Percentiles rank a stretch among this genome's conserved stretches.
Conservation (phyloP, 331 rosid genomes). For the Telfairia occidentalis region DNA sequence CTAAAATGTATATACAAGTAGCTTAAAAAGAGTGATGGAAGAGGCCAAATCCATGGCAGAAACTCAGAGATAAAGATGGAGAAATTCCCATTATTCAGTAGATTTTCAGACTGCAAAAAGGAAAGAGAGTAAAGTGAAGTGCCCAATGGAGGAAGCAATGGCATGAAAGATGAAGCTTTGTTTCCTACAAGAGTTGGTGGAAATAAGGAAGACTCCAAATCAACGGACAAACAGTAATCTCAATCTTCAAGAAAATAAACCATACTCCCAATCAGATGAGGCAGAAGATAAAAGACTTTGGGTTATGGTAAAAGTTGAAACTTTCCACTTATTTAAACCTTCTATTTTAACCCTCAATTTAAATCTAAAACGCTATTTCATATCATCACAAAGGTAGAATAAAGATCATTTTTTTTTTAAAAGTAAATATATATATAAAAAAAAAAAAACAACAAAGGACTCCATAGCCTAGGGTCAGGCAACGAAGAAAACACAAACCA, state of each 20-base stretch:
- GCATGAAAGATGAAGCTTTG: neutral
- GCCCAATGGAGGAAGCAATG: neutral
- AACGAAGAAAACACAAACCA: too few species aligned
- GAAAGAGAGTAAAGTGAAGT: neutral
- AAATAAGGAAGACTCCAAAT: neutral
- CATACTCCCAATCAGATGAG: neutral
- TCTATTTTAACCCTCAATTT: too few species aligned
- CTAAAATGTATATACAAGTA: neutral
- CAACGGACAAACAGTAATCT: neutral
- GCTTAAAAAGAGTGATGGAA: too few species aligned
- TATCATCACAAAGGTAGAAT: too few species aligned
- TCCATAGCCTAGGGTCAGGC: too few species aligned
- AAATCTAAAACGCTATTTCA: too few species aligned
- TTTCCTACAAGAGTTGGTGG: neutral
- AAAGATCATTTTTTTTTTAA: too few species aligned
- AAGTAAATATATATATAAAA: too few species aligned
- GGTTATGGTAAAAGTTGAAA: neutral
- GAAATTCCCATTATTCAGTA: constrained; percentile 2
- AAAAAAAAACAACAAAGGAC: too few species aligned
- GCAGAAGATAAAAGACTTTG: neutral
- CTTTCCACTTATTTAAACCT: too few species aligned
- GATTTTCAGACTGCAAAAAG: neutral
- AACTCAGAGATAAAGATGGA: neutral
- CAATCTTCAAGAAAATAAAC: neutral
- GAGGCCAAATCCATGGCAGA: neutral